phyloP scores from a whole-genome alignment of 2,329 filamentous ascomycete species.

The Meredithiella fracta region DNA sequence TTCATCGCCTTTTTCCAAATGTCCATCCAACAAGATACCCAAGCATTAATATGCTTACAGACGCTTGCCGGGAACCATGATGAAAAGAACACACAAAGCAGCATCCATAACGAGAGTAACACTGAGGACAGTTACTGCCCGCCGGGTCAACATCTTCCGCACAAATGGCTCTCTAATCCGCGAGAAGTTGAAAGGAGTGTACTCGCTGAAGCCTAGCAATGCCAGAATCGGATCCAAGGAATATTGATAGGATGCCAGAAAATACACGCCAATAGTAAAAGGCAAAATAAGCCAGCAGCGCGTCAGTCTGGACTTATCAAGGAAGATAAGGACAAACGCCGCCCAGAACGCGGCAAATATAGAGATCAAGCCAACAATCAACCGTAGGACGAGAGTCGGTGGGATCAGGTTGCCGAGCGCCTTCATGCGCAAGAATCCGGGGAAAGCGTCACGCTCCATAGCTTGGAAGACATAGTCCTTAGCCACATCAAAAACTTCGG shows the following conservation, averaged over 20 bases:
- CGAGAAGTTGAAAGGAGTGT: conserved; percentile 86
- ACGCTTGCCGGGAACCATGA: conserved; percentile 80
- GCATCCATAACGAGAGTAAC: conserved; percentile 63
- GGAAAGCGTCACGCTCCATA: conserved; percentile 98
- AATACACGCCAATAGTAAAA: conserved; percentile 81
- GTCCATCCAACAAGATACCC: neutral
- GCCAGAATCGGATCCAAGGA: conserved; percentile 85
- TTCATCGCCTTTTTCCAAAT: neutral
- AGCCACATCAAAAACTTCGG: conserved; percentile 89
- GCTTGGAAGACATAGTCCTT: conserved; percentile 99
- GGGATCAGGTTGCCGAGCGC: conserved; percentile 91
- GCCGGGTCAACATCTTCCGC: conserved; percentile 65
- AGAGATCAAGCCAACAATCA: conserved; percentile 69
- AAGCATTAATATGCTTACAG: conserved; percentile 31
- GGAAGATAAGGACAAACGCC: conserved; percentile 82
- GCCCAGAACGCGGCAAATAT: conserved; percentile 93
- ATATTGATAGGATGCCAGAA: conserved; percentile 83
- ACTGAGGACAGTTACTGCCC: conserved; percentile 63
- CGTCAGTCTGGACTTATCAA: conserved; percentile 55
- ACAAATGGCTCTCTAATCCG: conserved; percentile 83
- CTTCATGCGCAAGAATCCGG: conserved; percentile 87
- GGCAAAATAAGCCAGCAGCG: conserved; percentile 83
- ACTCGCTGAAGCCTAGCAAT: conserved; percentile 80
- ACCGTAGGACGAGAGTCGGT: conserved; percentile 67
- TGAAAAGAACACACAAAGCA: conserved; percentile 76